Percentiles rank a stretch among this genome's conserved stretches.
Conservation (phyloP, 2,329 filamentous ascomycete species). For the Helicocarpus griseus region DNA sequence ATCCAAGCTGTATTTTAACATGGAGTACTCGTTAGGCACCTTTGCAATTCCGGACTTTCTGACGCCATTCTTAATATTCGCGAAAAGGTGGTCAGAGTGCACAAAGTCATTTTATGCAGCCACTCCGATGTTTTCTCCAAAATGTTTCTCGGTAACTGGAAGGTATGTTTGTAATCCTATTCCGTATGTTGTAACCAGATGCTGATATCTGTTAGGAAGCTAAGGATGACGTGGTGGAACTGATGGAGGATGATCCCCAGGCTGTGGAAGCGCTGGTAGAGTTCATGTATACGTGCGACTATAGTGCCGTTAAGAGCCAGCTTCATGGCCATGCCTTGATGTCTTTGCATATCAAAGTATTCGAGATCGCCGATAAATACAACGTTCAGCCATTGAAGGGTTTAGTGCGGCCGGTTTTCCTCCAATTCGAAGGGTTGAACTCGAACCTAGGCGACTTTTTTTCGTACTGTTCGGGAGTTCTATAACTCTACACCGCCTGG, state of each 20-base stretch:
- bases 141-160: slow-evolving; percentile 6
- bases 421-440: too few species aligned
- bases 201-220: neutral
- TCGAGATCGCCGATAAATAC: neutral
- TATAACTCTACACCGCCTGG: too few species aligned
- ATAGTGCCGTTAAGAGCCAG: too few species aligned
- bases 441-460: too few species aligned
- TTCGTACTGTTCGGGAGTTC: too few species aligned
- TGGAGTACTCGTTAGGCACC: neutral
- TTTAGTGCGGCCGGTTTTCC: neutral
- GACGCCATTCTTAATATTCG: slow-evolving; percentile 1
- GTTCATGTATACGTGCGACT: neutral
- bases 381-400: neutral
- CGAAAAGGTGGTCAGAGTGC: slow-evolving; percentile 5
- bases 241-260: neutral
- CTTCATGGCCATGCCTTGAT: too few species aligned
- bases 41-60: neutral
- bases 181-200: neutral
- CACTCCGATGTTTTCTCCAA: slow-evolving; percentile 4
- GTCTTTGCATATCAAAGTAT: neutral
- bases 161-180: slow-evolving; percentile 1
- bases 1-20: neutral
- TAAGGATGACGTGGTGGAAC: neutral
- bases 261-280: neutral
- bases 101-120: slow-evolving; percentile 5